These are phyloP conservation scores for Naumovozyma dairenensis DNA, from an alignment of 805 yeast genomes.

Conservation along the genomic window DNA sequence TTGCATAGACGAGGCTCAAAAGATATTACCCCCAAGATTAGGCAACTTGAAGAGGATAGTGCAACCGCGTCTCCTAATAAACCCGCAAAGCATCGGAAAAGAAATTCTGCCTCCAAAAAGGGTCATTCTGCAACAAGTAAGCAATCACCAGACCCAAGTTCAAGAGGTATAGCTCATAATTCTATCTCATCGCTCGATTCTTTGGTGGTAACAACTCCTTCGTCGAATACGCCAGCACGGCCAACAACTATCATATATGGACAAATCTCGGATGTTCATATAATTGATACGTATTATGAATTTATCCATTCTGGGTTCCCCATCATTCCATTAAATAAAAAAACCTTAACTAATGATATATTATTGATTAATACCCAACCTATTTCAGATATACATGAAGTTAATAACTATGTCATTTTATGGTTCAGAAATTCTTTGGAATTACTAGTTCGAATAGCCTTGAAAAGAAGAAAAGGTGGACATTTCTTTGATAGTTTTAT, in stretches of 20 bases:
- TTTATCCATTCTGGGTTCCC: conserved; percentile 35
- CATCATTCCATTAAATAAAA: conserved; percentile 30
- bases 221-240: background rate
- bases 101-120: conserved; percentile 1
- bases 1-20: background rate
- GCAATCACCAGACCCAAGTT: background rate
- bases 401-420: conserved; percentile 23
- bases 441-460: conserved; percentile 21
- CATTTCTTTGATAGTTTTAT: conserved; percentile 10
- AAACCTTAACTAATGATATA: conserved; percentile 24
- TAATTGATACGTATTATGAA: conserved; percentile 39
- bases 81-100: conserved; percentile 3
- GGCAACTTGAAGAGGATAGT: conserved; percentile 1
- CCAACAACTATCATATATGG: conserved; percentile 14
- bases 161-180: background rate
- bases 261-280: conserved; percentile 28
- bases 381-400: conserved; percentile 23
- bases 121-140: background rate
- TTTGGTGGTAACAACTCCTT: conserved; percentile 1
- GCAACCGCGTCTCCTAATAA: conserved; percentile 1
- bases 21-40: background rate
- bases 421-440: conserved; percentile 29
- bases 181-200: conserved; percentile 1
- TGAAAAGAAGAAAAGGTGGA: conserved; percentile 11
- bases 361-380: conserved; percentile 25